These are phyloP conservation scores for Tetrahymena borealis DNA, from an alignment of 73 alveolate genomes.

Conservation along the genomic window DNA sequence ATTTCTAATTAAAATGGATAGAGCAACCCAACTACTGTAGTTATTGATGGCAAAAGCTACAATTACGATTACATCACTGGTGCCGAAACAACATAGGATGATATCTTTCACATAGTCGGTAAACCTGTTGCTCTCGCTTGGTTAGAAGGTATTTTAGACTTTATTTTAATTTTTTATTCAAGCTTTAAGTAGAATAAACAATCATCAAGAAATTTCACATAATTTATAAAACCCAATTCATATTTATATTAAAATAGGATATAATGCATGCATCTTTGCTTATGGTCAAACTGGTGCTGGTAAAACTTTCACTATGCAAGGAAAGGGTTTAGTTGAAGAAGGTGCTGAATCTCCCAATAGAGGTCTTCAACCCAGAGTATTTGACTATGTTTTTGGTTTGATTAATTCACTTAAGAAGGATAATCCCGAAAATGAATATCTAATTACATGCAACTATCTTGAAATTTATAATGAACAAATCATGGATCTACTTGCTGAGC, in stretches of 20 bases:
- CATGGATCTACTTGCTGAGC: conserved; percentile 67
- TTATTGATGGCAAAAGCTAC: conserved; percentile 13
- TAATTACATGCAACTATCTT: conserved; percentile 73
- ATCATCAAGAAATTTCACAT: neutral
- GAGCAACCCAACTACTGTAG: neutral
- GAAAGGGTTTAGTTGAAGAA: conserved; percentile 18
- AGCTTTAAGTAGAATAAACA: neutral
- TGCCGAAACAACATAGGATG: conserved; percentile 59
- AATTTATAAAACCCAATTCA: conserved; percentile 29
- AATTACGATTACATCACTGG: conserved; percentile 73
- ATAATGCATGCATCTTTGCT: conserved; percentile 67
- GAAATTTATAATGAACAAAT: conserved; percentile 91
- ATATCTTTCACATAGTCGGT: conserved; percentile 63
- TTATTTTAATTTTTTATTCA: neutral
- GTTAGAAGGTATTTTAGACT: conserved; percentile 19
- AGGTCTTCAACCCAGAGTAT: conserved; percentile 34
- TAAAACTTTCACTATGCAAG: conserved; percentile 61
- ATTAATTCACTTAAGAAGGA: conserved; percentile 14
- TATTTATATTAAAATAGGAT: conserved; percentile 40
- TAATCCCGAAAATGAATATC: conserved; percentile 55
- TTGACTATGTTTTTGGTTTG: conserved; percentile 23
- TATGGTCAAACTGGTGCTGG: conserved; percentile 81
- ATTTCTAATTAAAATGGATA: neutral
- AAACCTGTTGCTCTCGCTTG: conserved; percentile 63
- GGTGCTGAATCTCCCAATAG: conserved; percentile 13